phyloP scores from a whole-genome alignment of 2,329 filamentous ascomycete genomes.

The Alternaria viburni region DNA sequence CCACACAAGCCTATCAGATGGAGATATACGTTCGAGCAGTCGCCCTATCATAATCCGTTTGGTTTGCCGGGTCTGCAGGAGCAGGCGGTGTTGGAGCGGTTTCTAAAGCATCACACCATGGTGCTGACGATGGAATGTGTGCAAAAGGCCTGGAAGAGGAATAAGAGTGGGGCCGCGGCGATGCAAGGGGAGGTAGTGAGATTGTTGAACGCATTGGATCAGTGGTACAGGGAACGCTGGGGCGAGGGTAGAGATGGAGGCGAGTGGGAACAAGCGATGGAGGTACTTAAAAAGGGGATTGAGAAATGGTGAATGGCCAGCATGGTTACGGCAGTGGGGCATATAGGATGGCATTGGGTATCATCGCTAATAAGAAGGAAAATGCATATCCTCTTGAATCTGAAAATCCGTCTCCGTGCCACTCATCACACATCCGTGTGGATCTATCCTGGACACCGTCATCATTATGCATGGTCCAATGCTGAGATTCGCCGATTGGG shows the following conservation, averaged over 20 bases:
- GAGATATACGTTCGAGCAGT: constrained; percentile 15
- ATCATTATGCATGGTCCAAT: neutral
- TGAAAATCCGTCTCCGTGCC: neutral
- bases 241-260: neutral
- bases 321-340: neutral
- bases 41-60: constrained; percentile 5
- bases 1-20: neutral
- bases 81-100: neutral
- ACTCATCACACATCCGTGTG: neutral
- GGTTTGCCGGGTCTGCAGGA: neutral
- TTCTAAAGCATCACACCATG: constrained; percentile 2
- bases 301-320: constrained; percentile 6
- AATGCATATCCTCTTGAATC: neutral
- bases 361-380: neutral
- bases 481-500: neutral
- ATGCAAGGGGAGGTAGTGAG: constrained; percentile 7
- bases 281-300: neutral
- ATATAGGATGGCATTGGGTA: neutral
- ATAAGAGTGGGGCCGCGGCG: neutral
- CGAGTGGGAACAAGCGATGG: constrained; percentile 7
- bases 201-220: constrained; percentile 13
- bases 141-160: constrained; percentile 12
- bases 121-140: constrained; percentile 12
- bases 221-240: neutral
- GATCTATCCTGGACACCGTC: neutral